Percentiles rank a stretch among this genome's conserved stretches.
Conservation (phyloP, 345 rosid genomes). For the Murraya koenigii region DNA sequence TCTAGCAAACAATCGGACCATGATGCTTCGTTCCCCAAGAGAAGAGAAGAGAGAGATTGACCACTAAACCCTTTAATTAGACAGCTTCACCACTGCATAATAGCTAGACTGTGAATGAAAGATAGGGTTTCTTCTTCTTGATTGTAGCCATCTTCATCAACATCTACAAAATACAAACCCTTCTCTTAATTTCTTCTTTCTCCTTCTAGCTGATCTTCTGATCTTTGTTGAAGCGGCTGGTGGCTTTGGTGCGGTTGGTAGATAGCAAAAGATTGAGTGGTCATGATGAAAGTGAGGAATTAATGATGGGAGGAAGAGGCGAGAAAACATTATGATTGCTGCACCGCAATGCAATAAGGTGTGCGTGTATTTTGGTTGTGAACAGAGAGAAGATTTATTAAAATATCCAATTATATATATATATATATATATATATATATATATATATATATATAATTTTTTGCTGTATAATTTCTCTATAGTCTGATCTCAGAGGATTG, state of each 20-base stretch:
- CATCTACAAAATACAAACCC: background rate
- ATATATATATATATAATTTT: too few relatives aligned
- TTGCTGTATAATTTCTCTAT: too few relatives aligned
- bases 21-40: slow-evolving; percentile 60
- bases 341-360: background rate
- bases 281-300: slow-evolving; percentile 32
- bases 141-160: slow-evolving; percentile 27
- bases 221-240: slow-evolving; percentile 1
- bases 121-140: slow-evolving; percentile 46
- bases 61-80: slow-evolving; percentile 5
- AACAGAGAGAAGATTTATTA: slow-evolving; percentile 19
- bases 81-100: slow-evolving; percentile 11
- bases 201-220: slow-evolving; percentile 17
- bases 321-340: slow-evolving; percentile 57
- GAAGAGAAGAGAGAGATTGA: slow-evolving; percentile 18
- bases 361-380: slow-evolving; percentile 10
- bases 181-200: slow-evolving; percentile 15
- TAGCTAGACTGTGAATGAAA: background rate
- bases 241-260: slow-evolving; percentile 28
- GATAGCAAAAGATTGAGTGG: slow-evolving; percentile 27
- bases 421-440: too few relatives aligned
- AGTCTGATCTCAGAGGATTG: too few relatives aligned
- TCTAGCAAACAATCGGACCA: slow-evolving; percentile 51
- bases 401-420: slow-evolving; percentile 24
- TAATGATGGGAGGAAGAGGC: slow-evolving; percentile 45